Conservation (phyloP, 164 flowering plant species). For the Pachysandra terminalis region DNA sequence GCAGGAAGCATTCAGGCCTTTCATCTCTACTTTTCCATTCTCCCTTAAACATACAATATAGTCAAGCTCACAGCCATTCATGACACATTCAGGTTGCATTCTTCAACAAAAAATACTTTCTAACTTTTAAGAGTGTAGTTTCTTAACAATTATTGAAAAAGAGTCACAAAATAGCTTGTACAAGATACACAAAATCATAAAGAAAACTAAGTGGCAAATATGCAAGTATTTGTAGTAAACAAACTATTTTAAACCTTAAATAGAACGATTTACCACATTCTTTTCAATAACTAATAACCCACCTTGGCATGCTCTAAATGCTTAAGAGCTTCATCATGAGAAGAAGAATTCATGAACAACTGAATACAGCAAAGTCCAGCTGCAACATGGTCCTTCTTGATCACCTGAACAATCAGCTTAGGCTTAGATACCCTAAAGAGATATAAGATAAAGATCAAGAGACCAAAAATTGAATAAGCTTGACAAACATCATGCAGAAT, state of each 20-base stretch:
- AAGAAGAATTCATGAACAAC: constrained; percentile 80
- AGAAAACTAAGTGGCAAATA: background rate
- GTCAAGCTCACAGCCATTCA: background rate
- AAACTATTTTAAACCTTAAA: background rate
- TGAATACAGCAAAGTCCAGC: constrained; percentile 98
- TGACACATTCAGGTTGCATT: background rate
- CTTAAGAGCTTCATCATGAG: constrained; percentile 86
- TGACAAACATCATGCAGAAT: background rate
- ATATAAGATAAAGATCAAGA: background rate
- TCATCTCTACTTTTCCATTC: background rate
- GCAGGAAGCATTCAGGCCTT: background rate
- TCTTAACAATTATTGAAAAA: background rate
- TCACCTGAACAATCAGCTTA: constrained; percentile 54
- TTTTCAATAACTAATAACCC: background rate
- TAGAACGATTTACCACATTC: background rate
- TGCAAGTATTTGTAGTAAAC: background rate
- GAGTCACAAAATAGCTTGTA: background rate
- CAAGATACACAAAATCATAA: background rate
- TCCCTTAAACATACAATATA: background rate
- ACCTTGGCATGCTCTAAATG: constrained; percentile 94
- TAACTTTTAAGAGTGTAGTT: background rate
- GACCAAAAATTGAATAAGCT: background rate
- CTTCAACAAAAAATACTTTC: too few relatives aligned
- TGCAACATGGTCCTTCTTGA: constrained; percentile 90
- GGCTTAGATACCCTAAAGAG: background rate